These are phyloP conservation scores for Pichia sorboxylosa DNA, from an alignment of 1,139 yeast genomes.

Conservation along the genomic window DNA sequence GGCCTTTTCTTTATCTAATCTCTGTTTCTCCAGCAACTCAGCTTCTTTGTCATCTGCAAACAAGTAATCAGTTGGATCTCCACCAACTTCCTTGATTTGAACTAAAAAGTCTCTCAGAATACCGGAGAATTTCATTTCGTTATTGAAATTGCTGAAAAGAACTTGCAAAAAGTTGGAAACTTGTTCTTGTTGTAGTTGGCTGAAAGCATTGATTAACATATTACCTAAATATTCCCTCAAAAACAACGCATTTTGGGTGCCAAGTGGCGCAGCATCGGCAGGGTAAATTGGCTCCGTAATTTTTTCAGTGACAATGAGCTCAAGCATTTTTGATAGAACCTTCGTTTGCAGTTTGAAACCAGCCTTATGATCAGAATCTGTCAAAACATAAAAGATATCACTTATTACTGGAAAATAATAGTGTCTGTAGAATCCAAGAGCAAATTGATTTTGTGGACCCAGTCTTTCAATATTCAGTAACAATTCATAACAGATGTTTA, in stretches of 20 bases:
- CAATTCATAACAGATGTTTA: slow-evolving; percentile 69
- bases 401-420: slow-evolving; percentile 83
- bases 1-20: slow-evolving; percentile 68
- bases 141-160: slow-evolving; percentile 60
- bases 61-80: slow-evolving; percentile 84
- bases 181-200: slow-evolving; percentile 77
- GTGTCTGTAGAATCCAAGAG: slow-evolving; percentile 78
- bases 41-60: slow-evolving; percentile 89
- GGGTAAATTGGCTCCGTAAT: slow-evolving; percentile 71
- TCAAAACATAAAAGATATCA: slow-evolving; percentile 84
- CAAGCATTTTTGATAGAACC: slow-evolving; percentile 72
- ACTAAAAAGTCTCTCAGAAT: slow-evolving; percentile 91
- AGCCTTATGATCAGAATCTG: slow-evolving; percentile 96
- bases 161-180: slow-evolving; percentile 72
- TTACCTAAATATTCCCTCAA: slow-evolving; percentile 74
- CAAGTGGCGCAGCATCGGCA: slow-evolving; percentile 61
- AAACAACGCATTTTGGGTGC: slow-evolving; percentile 71
- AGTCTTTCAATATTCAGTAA: slow-evolving; percentile 72
- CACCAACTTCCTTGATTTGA: slow-evolving; percentile 91
- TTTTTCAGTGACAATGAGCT: slow-evolving; percentile 65
- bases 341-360: slow-evolving; percentile 87
- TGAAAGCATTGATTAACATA: slow-evolving; percentile 78
- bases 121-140: slow-evolving; percentile 67
- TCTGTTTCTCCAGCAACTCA: slow-evolving; percentile 58
- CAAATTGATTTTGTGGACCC: slow-evolving; percentile 58